These are phyloP conservation scores for Podospora fimiseda DNA, from an alignment of 495 filamentous ascomycete genomes.

Conservation along the genomic window DNA sequence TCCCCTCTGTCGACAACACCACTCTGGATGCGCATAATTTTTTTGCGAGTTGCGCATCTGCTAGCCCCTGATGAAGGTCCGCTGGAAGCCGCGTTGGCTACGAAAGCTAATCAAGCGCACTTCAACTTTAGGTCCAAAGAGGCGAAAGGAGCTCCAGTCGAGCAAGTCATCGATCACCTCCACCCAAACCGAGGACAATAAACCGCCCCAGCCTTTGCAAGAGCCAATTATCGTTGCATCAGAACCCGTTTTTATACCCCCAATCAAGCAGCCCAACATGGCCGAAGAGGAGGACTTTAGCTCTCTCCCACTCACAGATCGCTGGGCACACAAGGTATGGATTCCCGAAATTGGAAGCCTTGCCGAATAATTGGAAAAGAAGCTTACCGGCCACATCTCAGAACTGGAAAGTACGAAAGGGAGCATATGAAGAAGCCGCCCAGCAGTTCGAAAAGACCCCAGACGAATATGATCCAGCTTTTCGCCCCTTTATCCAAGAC, in stretches of 20 bases:
- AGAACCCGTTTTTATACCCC: conserved; percentile 3
- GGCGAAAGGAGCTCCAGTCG: background rate
- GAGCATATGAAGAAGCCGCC: conserved; percentile 87
- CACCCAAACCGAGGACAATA: background rate
- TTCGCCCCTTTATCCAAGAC: conserved; percentile 80
- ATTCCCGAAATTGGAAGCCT: background rate
- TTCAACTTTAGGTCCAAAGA: conserved; percentile 12
- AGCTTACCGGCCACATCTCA: conserved; percentile 22
- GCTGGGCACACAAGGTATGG: conserved; percentile 80
- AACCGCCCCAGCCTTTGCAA: background rate
- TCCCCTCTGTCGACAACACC: background rate
- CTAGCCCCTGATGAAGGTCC: conserved; percentile 9
- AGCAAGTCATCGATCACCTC: conserved; percentile 3
- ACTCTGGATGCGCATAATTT: background rate
- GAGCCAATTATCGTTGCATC: background rate
- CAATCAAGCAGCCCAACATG: conserved; percentile 36
- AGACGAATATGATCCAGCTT: conserved; percentile 81
- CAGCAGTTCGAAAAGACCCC: conserved; percentile 78
- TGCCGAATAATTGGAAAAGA: background rate
- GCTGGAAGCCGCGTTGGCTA: conserved; percentile 9
- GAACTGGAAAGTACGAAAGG: conserved; percentile 97
- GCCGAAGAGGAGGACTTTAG: conserved; percentile 81
- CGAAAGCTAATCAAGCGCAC: conserved; percentile 22
- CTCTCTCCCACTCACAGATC: conserved; percentile 70
- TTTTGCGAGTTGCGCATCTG: background rate